A percentile compares a stretch with the other conserved stretches of the same genome.
Conservation (phyloP, 345 rosid genomes). For the Acer yangbiense region DNA sequence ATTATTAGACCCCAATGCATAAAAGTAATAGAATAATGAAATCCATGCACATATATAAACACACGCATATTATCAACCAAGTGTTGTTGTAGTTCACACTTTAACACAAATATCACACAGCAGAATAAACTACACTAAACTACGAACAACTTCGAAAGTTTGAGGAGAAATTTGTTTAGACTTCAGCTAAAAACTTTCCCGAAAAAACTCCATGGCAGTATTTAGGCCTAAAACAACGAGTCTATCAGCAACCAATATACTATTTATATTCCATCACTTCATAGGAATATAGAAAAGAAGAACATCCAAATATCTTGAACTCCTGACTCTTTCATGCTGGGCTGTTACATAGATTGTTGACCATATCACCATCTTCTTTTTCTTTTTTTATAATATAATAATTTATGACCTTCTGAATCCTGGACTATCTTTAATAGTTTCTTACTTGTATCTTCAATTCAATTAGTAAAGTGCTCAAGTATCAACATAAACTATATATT, state of each 20-base stretch:
- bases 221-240: neutral
- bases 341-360: neutral
- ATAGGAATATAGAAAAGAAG: too few species aligned
- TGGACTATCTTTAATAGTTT: neutral
- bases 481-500: neutral
- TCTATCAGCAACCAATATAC: neutral
- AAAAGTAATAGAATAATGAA: neutral
- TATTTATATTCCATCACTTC: neutral
- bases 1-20: neutral
- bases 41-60: neutral
- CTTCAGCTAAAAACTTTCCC: neutral
- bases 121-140: neutral
- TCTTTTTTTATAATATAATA: too few species aligned
- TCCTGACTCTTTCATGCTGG: slow-evolving; percentile 2
- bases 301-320: too few species aligned
- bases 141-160: neutral
- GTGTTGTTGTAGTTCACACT: neutral
- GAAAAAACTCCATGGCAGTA: neutral
- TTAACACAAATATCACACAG: neutral
- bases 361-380: neutral
- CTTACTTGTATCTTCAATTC: neutral
- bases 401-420: neutral
- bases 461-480: neutral
- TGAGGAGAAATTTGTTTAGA: neutral
- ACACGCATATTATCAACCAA: neutral